Evolutionary conservation across 306 rosid species (phyloP).

Genomic region (Medicago lupulina): DNA sequence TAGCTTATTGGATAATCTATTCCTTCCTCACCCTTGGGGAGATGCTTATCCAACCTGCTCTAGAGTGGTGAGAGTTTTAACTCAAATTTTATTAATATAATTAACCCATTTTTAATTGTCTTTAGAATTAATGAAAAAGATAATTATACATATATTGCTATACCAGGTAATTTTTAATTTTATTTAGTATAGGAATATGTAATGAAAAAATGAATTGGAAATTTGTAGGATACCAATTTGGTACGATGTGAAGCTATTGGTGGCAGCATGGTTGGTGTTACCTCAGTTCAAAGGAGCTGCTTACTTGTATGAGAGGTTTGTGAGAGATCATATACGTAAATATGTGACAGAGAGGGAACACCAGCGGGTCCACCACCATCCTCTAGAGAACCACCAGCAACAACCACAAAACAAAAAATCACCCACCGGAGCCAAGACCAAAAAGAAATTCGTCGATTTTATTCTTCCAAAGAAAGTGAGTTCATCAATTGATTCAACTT

Average conservation of each 20-base stretch:
- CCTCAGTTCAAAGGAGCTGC: slow-evolving; percentile 96
- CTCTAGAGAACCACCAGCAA: neutral
- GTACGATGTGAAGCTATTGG: slow-evolving; percentile 80
- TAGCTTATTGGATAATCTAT: slow-evolving; percentile 92
- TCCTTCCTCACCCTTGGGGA: slow-evolving; percentile 87
- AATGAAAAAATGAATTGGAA: neutral
- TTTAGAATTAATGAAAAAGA: too few species aligned
- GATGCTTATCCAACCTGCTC: slow-evolving; percentile 69
- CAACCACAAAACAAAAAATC: slow-evolving; percentile 11
- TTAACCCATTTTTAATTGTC: too few species aligned
- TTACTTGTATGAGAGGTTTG: slow-evolving; percentile 76
- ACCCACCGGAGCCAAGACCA: slow-evolving; percentile 47
- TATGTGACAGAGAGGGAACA: slow-evolving; percentile 36
- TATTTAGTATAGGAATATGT: too few species aligned
- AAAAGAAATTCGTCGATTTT: slow-evolving; percentile 63
- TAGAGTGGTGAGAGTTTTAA: slow-evolving; percentile 60
- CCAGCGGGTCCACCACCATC: slow-evolving; percentile 16
- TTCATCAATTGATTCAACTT: neutral
- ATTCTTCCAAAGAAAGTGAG: slow-evolving; percentile 68
- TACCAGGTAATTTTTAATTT: too few species aligned
- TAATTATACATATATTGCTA: too few species aligned
- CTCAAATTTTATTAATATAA: too few species aligned
- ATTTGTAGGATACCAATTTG: slow-evolving; percentile 80
- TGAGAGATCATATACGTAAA: slow-evolving; percentile 64
- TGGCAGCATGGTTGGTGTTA: slow-evolving; percentile 87